Base-by-base conservation (phyloP, 2,329 filamentous ascomycete genomes). In the Calcarisporium arbuscula region DNA sequence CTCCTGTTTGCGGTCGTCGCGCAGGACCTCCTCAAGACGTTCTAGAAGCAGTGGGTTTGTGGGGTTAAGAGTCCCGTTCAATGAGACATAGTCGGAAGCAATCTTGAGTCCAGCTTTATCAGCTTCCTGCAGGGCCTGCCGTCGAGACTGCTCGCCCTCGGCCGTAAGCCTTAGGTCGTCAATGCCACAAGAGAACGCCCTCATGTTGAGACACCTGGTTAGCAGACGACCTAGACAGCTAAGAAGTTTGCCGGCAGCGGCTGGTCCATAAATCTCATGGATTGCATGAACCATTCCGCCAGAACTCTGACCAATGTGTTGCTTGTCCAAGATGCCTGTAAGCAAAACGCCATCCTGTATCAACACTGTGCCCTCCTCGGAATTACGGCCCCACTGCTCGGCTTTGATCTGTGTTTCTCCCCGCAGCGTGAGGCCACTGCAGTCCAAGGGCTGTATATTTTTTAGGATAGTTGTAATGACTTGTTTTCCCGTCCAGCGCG, bases 121-220 rank as follows among this genome's bases (percentile, higher is more conserved):
- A 1, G 87, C 85, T 32, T 74, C 74, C 43, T 72, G 64, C 10
- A 98, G 66, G 42, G 80, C 78, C 44, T 83, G 67, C 45, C 73
- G 75, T 27, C 92, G 80, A 34, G 72, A 68, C 36, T 66, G 65
- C 54, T 98, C 88, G 34, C 92, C 90, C 42, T 84, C 68, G 2
- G 74, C 68, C 1, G 90, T 96, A 33, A 98, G 75, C 38, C 84
- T 78, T 39, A 98, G 70, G 68, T 98, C 94, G 51, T 98, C 90
- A 61, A 98, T 95, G 56, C 94, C 94, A 58, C 92, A 98, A 45
- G 86, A 92, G 58, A 96, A 96, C 2, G 90, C 92, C 33, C 89
- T 77, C 80, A 95, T 94, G 53, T 92, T 85, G 41, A 96, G 71
- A 45, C 89, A 82, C 51, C 89, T 83, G 0, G 92, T 98, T 43